Evolutionary conservation across 2,329 filamentous ascomycete genomes (phyloP).

Genomic region (Diaporthe sp.): DNA sequence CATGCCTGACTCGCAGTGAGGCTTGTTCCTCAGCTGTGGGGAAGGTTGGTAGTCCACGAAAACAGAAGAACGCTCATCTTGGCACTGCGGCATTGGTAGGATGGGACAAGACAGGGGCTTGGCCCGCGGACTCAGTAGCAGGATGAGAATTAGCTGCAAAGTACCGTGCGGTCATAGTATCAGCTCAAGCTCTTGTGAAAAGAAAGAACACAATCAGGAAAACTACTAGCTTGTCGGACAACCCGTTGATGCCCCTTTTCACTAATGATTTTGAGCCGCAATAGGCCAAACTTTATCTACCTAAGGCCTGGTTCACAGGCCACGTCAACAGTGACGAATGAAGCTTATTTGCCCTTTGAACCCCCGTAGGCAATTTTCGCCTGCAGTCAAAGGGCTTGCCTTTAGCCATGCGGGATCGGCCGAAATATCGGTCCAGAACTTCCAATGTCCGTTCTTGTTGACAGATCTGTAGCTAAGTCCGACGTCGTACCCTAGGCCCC

Average conservation of each 20-base stretch:
- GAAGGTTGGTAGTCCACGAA: too few species aligned
- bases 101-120: too few species aligned
- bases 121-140: too few species aligned
- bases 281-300: background rate
- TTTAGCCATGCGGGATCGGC: background rate
- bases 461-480: constrained; percentile 2
- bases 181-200: too few species aligned
- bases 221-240: too few species aligned
- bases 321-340: constrained; percentile 11
- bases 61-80: too few species aligned
- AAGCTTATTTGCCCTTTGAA: background rate
- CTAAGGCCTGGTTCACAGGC: background rate
- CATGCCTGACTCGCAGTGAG: too few species aligned
- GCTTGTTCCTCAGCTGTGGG: too few species aligned
- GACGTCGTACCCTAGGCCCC: background rate
- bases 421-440: background rate
- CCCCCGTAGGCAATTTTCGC: background rate
- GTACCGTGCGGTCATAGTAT: background rate
- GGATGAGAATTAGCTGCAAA: too few species aligned
- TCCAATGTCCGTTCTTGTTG: background rate
- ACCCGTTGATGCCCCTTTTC: background rate
- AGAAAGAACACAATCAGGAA: too few species aligned
- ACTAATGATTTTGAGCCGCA: background rate
- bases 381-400: background rate
- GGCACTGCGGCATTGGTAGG: too few species aligned